phyloP scores from a whole-genome alignment of 202 grass and related monocot species.

The Carex arenaria region DNA sequence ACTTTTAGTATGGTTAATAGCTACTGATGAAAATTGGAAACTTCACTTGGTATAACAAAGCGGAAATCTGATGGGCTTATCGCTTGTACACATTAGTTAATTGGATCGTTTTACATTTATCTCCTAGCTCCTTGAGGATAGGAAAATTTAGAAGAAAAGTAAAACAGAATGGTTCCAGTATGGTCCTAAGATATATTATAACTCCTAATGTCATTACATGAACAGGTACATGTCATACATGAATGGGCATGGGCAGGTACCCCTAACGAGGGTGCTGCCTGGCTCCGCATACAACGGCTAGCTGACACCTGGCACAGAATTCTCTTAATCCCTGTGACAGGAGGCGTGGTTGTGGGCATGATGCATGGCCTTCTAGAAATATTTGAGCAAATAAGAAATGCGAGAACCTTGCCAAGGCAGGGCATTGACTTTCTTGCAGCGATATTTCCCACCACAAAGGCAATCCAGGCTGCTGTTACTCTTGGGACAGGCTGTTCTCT shows the following conservation, averaged over 20 bases:
- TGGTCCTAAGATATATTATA: conserved; percentile 7
- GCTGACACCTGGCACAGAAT: conserved; percentile 93
- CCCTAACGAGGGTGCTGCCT: conserved; percentile 85
- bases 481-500: conserved; percentile 79
- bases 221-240: conserved; percentile 90
- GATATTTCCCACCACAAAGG: conserved; percentile 68
- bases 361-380: conserved; percentile 91
- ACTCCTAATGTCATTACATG: conserved; percentile 31
- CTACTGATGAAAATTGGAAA: neutral
- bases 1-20: neutral
- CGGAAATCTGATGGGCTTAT: neutral
- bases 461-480: conserved; percentile 80
- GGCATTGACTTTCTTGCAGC: conserved; percentile 62
- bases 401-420: conserved; percentile 41
- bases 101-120: neutral
- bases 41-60: neutral
- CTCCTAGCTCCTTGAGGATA: neutral
- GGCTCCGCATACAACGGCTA: conserved; percentile 77
- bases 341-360: conserved; percentile 88
- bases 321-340: conserved; percentile 81
- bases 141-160: conserved; percentile 3
- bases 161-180: neutral
- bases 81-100: neutral
- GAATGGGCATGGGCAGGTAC: conserved; percentile 97
- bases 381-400: conserved; percentile 67